These are phyloP conservation scores for Clonostachys rosea DNA, from an alignment of 2,329 filamentous ascomycete genomes.

Conservation along the genomic window DNA sequence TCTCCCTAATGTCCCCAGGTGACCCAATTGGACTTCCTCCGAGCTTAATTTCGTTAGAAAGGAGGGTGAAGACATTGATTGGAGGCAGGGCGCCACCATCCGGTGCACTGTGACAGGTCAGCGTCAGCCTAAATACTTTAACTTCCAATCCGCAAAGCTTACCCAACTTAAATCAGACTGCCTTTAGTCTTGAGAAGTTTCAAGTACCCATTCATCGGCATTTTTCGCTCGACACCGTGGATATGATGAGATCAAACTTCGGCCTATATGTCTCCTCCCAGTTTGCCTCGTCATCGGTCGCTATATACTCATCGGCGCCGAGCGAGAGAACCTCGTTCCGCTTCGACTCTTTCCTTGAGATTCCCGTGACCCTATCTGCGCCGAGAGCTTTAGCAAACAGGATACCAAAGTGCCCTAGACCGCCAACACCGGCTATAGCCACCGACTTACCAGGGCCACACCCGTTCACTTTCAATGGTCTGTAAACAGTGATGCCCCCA, in stretches of 20 bases:
- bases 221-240: constrained; percentile 44
- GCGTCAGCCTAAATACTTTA: too few relatives aligned
- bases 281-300: constrained; percentile 38
- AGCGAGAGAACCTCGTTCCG: constrained; percentile 48
- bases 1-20: constrained; percentile 43
- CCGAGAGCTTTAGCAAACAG: constrained; percentile 64
- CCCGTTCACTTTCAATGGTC: constrained; percentile 57
- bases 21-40: constrained; percentile 1
- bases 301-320: constrained; percentile 47
- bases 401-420: constrained; percentile 65
- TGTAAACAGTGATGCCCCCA: constrained; percentile 64
- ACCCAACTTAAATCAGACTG: constrained; percentile 7
- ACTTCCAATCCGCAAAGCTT: constrained; percentile 40
- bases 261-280: constrained; percentile 48
- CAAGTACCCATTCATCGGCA: constrained; percentile 56
- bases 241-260: constrained; percentile 54
- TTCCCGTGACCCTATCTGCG: constrained; percentile 54
- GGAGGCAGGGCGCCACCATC: constrained; percentile 2
- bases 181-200: not conserved
- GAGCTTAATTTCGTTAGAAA: not conserved
- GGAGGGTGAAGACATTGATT: constrained; percentile 1
- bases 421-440: constrained; percentile 63
- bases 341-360: constrained; percentile 49
- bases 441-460: constrained; percentile 64
- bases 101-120: not conserved